phyloP scores from a whole-genome alignment of 108 stramenopile species.

The Bacterosira constricta region DNA sequence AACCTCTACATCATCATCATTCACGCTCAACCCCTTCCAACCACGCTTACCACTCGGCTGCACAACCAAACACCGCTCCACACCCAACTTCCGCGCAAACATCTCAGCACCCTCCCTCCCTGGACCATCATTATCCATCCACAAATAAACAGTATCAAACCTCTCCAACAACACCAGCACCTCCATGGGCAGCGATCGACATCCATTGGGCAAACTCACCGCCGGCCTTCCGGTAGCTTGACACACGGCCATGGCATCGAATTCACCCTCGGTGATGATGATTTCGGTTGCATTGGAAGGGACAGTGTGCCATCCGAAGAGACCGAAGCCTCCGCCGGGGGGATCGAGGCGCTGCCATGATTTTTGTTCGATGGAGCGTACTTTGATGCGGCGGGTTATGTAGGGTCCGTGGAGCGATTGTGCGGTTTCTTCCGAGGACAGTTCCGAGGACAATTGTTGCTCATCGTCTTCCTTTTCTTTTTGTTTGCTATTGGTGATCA shows the following conservation, averaged over 20 bases:
- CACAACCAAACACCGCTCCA: conserved; percentile 78
- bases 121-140: conserved; percentile 96
- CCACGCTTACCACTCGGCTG: conserved; percentile 43
- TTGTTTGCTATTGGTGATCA: not conserved
- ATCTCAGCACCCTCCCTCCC: conserved; percentile 88
- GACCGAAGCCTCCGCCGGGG: conserved; percentile 90
- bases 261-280: conserved; percentile 97
- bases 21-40: too few relatives aligned
- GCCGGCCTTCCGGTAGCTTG: conserved; percentile 89
- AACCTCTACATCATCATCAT: too few relatives aligned
- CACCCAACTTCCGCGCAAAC: conserved; percentile 90
- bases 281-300: conserved; percentile 70
- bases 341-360: conserved; percentile 83
- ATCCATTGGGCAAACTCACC: conserved; percentile 93
- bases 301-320: conserved; percentile 96
- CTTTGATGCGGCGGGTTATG: conserved; percentile 82
- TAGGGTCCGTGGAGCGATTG: conserved; percentile 46
- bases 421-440: conserved; percentile 1
- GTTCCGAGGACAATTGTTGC: too few relatives aligned
- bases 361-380: conserved; percentile 81
- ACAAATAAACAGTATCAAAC: conserved; percentile 91
- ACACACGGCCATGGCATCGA: conserved; percentile 98
- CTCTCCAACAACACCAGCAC: conserved; percentile 90
- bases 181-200: conserved; percentile 85
- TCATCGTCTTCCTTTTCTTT: conserved; percentile 7